Base-by-base conservation (phyloP, 2,329 filamentous ascomycete genomes). In the Pleomassaria siparia region DNA sequence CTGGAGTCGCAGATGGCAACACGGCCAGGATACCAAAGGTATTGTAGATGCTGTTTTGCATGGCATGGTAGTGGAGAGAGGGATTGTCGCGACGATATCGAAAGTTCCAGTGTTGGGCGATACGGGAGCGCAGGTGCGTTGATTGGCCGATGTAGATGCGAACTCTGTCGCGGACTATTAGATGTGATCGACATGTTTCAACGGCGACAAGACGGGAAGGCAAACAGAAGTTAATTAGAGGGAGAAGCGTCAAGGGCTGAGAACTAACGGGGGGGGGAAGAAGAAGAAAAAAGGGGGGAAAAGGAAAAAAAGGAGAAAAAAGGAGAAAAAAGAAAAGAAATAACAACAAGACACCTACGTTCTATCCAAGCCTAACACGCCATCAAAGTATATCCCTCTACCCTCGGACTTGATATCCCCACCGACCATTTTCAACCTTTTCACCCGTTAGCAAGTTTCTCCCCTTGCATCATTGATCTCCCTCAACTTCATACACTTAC, bases 61-160 rank as follows among this genome's bases (percentile, higher is more conserved):
- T 24, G 7, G 66, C 66, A 9, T 62, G 60, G 32, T 70, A 69
- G 46, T 71, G 68, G 2, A 71, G 48, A 4, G 55, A 60, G 1
- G 59, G 56, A 36, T 71, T 63, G 40, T 70, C 68, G 7, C 68
- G 54, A 1, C 68, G 54, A 39, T 69, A 66, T 9, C 68, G 56
- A 32, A 70, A 71, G 22, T 70, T 64, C 1, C 56, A 39, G 41
- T 71, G 68, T 45, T 71, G 62, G 1, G 53, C 56, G 8, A 63
- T 50, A 10, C 67, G 59, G 11, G 45, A 26, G 5, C 58, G 54
- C 1, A 70, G 46, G n/a, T 58, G 56, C 1, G n/a, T 51, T 1
- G 62, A 52, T 49, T 71, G 68, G 6, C 68, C 68, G 9, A 69
- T 49, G 48, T 71, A 70, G 8, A 62, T 42, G 4, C 66, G 56